Base-by-base conservation (phyloP, 441 rosid genomes). In the Jatropha multifida region DNA sequence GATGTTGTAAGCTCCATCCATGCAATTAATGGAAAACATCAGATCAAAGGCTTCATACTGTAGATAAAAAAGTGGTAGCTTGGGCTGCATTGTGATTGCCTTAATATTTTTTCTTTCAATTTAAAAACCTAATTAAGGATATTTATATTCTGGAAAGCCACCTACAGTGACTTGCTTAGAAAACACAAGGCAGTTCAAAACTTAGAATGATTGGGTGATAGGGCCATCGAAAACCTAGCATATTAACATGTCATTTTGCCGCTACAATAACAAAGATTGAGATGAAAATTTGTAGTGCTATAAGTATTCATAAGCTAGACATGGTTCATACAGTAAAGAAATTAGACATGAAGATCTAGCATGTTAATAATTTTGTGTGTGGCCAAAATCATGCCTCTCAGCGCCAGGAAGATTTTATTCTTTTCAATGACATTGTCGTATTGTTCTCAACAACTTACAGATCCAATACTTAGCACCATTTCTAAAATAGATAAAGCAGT, bases 291-390 rank as follows among this genome's bases (percentile, higher is more conserved):
- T 44, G 48, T 44, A 44, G 48, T 44, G 48, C 48, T 11, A 44
- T 11, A 32, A 32, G 32, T 32, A 32, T 32, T 32, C 32, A 32
- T 32, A 32, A 6, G 12, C 9, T 11, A 44, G 9, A 11, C 48
- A 44, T 44, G 48, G 49, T 56, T 58, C 42, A 4, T 41, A 37
- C 56, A 72, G 65, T 52, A 61, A 71, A 23, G 75, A 72, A 72
- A 72, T 27, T 27, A 44, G 0, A 32, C 42, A 60, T 10, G 49
- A 48, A 59, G 14, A 26, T 17, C 20, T 38, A 41, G 56, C 26
- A 51, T 49, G 15, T 7, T 17, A 37, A 2, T 17, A 37, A 41
- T 38, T 44, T 44, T 44, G 48, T 44, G 10, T 0, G 48, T 2
- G 10, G 48, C 48, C 69, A 73, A 48, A 37, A 12, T 13, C 0